Conservation (phyloP, 176 grass and related monocot genomes). For the Oryza nivara region DNA sequence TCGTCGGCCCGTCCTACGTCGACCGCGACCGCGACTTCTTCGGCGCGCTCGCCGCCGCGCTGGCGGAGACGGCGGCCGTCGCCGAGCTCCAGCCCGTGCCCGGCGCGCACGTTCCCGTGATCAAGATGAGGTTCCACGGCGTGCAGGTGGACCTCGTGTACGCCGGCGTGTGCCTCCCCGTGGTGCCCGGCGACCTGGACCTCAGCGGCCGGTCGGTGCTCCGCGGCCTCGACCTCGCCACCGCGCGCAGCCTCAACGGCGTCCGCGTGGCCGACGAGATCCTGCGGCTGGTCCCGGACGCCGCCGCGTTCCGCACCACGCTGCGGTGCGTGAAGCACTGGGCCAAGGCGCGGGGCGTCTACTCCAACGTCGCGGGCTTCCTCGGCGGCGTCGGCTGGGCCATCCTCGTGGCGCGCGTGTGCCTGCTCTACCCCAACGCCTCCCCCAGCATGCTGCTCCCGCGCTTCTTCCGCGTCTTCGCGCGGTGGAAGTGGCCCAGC, state of each 20-base stretch:
- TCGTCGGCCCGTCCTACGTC: constrained; percentile 80
- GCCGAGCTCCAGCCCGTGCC: constrained; percentile 76
- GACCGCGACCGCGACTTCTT: constrained; percentile 78
- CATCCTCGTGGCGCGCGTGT: constrained; percentile 76
- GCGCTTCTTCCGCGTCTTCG: constrained; percentile 73
- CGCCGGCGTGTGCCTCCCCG: constrained; percentile 57
- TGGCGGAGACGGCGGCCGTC: constrained; percentile 62
- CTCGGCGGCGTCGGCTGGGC: constrained; percentile 86
- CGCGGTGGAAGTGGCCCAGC: constrained; percentile 67
- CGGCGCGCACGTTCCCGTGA: constrained; percentile 77
- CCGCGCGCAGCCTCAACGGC: constrained; percentile 76
- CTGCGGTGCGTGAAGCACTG: constrained; percentile 83
- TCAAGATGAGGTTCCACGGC: constrained; percentile 72
- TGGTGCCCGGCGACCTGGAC: constrained; percentile 64
- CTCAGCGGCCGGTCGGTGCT: constrained; percentile 64
- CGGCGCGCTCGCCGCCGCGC: constrained; percentile 50
- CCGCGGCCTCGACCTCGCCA: constrained; percentile 58
- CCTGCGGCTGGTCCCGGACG: constrained; percentile 69
- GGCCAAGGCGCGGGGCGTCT: constrained; percentile 71
- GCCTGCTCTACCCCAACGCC: constrained; percentile 81
- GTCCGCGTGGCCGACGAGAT: constrained; percentile 78
- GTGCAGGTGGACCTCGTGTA: constrained; percentile 85
- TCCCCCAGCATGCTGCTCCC: constrained; percentile 72
- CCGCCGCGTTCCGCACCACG: constrained; percentile 64
- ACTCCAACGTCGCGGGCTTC: constrained; percentile 88